Conservation (phyloP, 2,329 filamentous ascomycete genomes). For the Drechslerella coelobrocha region DNA sequence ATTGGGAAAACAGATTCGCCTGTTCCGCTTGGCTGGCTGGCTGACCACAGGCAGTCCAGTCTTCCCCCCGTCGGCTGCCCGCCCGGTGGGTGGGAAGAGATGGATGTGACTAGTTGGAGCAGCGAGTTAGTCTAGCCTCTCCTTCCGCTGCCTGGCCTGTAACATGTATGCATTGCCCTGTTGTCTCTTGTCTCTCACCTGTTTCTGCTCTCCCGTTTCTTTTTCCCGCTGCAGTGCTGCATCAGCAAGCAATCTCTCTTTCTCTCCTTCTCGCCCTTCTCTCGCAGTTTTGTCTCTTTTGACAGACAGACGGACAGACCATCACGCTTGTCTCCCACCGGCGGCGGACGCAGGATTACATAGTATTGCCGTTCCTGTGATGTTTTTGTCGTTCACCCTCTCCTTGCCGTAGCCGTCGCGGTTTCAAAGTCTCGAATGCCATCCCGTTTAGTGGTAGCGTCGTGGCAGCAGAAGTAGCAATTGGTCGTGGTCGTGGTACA, state of each 20-base stretch:
- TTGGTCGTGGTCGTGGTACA: neutral
- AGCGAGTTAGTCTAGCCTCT: constrained; percentile 43
- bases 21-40: constrained; percentile 40
- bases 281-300: neutral
- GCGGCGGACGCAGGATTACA: constrained; percentile 24
- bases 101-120: constrained; percentile 19
- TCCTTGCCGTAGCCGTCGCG: neutral
- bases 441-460: neutral
- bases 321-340: constrained; percentile 7
- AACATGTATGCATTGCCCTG: constrained; percentile 51
- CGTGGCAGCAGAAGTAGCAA: neutral
- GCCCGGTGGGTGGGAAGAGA: constrained; percentile 20
- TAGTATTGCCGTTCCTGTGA: constrained; percentile 10
- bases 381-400: constrained; percentile 1
- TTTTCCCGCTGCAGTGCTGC: constrained; percentile 25
- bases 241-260: constrained; percentile 25
- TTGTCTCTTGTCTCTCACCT: constrained; percentile 51
- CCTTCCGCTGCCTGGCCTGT: constrained; percentile 46
- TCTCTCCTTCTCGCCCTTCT: constrained; percentile 15
- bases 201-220: constrained; percentile 42
- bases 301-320: constrained; percentile 5
- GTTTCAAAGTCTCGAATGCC: no score
- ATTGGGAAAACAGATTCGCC: constrained; percentile 49
- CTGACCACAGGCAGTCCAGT: constrained; percentile 8
- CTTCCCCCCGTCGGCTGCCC: constrained; percentile 34